Evolutionary conservation across 208 protist species (phyloP).

Genomic region (Wallacemonas rigidus): DNA sequence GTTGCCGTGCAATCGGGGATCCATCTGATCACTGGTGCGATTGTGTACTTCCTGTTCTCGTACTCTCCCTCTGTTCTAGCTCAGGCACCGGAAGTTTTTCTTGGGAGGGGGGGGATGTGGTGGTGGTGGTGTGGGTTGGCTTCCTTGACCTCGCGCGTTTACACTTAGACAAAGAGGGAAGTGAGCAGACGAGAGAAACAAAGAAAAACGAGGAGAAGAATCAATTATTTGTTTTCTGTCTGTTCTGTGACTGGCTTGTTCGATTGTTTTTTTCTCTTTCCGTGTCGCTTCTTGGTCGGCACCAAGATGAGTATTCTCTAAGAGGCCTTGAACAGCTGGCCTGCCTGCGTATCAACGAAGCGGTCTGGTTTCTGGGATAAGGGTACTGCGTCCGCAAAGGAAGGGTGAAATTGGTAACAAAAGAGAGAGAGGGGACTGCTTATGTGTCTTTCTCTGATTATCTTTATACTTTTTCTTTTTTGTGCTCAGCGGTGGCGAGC

Average conservation of each 20-base stretch:
- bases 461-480: not conserved
- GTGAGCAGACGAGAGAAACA: slow-evolving; percentile 15
- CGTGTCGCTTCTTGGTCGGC: not conserved
- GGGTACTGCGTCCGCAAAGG: no score
- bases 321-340: not conserved
- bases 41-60: not conserved
- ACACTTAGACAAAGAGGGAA: not conserved
- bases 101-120: no score
- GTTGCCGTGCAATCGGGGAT: slow-evolving; percentile 3
- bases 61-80: not conserved
- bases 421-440: no score
- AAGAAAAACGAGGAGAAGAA: not conserved
- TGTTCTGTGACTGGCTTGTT: not conserved
- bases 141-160: not conserved
- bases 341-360: no score
- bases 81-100: no score
- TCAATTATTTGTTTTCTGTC: no score
- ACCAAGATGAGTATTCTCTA: slow-evolving; percentile 6
- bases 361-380: no score
- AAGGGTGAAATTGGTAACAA: no score
- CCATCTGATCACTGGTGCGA: not conserved
- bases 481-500: not conserved
- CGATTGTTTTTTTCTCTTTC: slow-evolving; percentile 3
- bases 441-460: slow-evolving; percentile 6
- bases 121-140: no score